These are phyloP conservation scores for Geum urbanum DNA, from an alignment of 306 rosid genomes.

Conservation along the genomic window DNA sequence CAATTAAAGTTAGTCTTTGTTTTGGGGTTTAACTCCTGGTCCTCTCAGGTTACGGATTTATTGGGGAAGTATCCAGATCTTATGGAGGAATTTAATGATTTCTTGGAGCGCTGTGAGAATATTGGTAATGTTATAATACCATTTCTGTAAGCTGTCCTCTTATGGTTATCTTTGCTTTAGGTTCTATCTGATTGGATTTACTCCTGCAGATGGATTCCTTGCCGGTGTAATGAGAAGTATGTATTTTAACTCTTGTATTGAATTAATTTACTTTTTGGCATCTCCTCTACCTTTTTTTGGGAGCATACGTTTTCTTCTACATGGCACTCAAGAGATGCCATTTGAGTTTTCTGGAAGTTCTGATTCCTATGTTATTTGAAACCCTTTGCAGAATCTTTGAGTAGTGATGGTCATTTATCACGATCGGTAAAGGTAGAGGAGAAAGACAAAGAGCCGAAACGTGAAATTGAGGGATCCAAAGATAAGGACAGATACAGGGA, in stretches of 20 bases:
- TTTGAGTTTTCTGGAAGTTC: slow-evolving; percentile 1
- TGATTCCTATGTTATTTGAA: slow-evolving; percentile 13
- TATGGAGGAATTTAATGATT: slow-evolving; percentile 85
- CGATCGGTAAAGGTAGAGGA: slow-evolving; percentile 73
- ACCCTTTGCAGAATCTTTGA: slow-evolving; percentile 61
- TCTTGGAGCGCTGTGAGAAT: slow-evolving; percentile 83
- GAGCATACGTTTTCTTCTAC: slow-evolving; percentile 16
- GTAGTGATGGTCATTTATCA: slow-evolving; percentile 57
- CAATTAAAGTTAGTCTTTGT: slow-evolving; percentile 10
- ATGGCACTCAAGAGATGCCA: slow-evolving; percentile 13
- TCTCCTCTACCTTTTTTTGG: not conserved
- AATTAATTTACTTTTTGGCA: not conserved
- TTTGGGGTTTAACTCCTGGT: slow-evolving; percentile 16
- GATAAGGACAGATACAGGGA: slow-evolving; percentile 84
- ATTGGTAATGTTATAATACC: slow-evolving; percentile 49
- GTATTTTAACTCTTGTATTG: slow-evolving; percentile 28
- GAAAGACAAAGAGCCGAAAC: slow-evolving; percentile 68
- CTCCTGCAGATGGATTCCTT: slow-evolving; percentile 92
- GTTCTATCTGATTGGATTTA: slow-evolving; percentile 34
- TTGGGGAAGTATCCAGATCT: slow-evolving; percentile 90
- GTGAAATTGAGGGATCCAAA: slow-evolving; percentile 66
- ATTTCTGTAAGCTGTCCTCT: slow-evolving; percentile 20
- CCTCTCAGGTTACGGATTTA: slow-evolving; percentile 75
- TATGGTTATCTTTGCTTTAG: slow-evolving; percentile 21
- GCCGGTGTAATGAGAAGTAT: slow-evolving; percentile 88